Conservation (phyloP, 2,329 filamentous ascomycete genomes). For the Rhinocladiella mackenziei region DNA sequence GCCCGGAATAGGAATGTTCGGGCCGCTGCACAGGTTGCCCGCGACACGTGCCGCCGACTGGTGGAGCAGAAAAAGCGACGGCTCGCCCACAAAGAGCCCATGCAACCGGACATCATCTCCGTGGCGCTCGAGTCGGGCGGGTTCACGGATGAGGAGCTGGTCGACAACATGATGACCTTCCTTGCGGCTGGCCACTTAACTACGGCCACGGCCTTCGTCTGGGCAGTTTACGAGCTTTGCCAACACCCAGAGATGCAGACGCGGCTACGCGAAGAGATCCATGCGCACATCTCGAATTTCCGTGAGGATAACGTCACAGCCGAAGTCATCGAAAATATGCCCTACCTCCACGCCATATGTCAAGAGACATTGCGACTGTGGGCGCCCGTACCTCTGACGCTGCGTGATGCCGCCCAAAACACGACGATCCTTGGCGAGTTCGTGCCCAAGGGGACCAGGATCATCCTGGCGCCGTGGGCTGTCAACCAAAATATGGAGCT, state of each 20-base stretch:
- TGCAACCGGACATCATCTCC: conserved; percentile 70
- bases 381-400: conserved; percentile 66
- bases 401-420: conserved; percentile 62
- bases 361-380: conserved; percentile 72
- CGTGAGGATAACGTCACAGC: conserved; percentile 20
- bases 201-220: conserved; percentile 32
- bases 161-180: conserved; percentile 88
- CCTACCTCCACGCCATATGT: conserved; percentile 75
- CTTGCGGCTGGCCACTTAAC: conserved; percentile 59
- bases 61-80: conserved; percentile 65
- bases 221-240: conserved; percentile 32
- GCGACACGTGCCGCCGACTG: conserved; percentile 62
- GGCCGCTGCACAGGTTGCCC: conserved; percentile 56
- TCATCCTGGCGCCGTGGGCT: conserved; percentile 63
- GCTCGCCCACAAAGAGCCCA: conserved; percentile 46
- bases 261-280: conserved; percentile 31
- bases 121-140: conserved; percentile 72
- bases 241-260: conserved; percentile 31
- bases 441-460: conserved; percentile 65
- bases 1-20: conserved; percentile 64
- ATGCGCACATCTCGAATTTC: conserved; percentile 30
- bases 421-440: conserved; percentile 62
- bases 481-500: conserved; percentile 65
- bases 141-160: conserved; percentile 74
- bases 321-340: conserved; percentile 63